Conservation (phyloP, 768 basidiomycete species). For the Tephrocybe rancida region DNA sequence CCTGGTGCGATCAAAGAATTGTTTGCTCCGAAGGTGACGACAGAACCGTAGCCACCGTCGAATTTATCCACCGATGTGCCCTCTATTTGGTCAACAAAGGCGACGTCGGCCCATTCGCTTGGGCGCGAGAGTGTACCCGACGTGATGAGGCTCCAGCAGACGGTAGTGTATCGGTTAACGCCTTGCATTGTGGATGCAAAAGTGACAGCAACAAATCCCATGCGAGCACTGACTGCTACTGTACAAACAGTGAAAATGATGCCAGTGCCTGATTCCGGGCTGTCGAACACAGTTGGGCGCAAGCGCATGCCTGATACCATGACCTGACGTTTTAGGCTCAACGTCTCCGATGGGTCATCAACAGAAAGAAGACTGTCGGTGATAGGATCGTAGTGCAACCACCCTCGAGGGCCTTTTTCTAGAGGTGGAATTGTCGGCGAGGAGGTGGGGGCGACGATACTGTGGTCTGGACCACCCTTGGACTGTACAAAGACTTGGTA, state of each 20-base stretch:
- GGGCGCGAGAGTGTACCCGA: slow-evolving; percentile 1
- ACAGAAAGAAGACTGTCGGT: slow-evolving; percentile 6
- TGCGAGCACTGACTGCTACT: slow-evolving; percentile 6
- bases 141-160: slow-evolving; percentile 10
- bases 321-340: background rate
- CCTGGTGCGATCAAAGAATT: slow-evolving; percentile 2
- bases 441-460: background rate
- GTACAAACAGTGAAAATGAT: background rate
- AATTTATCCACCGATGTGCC: background rate
- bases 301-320: background rate
- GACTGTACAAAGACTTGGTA: background rate
- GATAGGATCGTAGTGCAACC: slow-evolving; percentile 7
- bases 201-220: slow-evolving; percentile 9
- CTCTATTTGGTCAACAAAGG: background rate
- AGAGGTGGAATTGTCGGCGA: slow-evolving; percentile 2
- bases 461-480: background rate
- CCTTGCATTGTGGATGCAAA: background rate
- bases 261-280: background rate
- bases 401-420: background rate
- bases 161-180: slow-evolving; percentile 5
- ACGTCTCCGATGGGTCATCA: background rate
- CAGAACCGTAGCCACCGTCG: background rate
- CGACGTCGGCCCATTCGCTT: slow-evolving; percentile 7
- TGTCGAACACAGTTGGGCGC: background rate
- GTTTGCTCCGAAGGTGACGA: background rate